phyloP scores from a whole-genome alignment of 73 alveolate genomes.

The Paramecium octaurelia region DNA sequence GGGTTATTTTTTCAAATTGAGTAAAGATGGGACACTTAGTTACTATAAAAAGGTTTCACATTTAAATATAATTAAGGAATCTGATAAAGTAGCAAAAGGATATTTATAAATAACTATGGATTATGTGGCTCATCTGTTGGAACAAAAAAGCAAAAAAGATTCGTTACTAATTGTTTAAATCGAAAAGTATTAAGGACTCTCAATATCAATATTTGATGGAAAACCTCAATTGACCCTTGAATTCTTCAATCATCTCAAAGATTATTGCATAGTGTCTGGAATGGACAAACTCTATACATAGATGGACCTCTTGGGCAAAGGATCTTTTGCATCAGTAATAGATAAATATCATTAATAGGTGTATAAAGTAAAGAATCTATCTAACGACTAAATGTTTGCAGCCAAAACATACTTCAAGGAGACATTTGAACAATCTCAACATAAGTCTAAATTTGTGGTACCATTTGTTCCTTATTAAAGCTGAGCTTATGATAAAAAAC shows the following conservation, averaged over 20 bases:
- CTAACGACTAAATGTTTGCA: not conserved
- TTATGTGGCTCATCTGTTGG: not conserved
- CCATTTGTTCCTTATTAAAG: not conserved
- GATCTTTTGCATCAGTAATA: slow-evolving; percentile 58
- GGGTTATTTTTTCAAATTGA: slow-evolving; percentile 38
- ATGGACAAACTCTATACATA: slow-evolving; percentile 31
- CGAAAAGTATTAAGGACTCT: slow-evolving; percentile 19
- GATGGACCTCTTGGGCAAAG: slow-evolving; percentile 52
- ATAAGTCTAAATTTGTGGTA: slow-evolving; percentile 44
- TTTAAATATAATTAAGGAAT: not conserved
- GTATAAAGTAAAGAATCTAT: not conserved
- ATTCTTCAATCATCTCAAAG: slow-evolving; percentile 4
- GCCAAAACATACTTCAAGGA: slow-evolving; percentile 49
- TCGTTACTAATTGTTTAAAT: not conserved
- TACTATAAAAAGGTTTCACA: not conserved
- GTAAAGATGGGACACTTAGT: slow-evolving; percentile 21
- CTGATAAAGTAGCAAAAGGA: slow-evolving; percentile 47
- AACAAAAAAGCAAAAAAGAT: slow-evolving; percentile 8
- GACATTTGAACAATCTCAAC: slow-evolving; percentile 24
- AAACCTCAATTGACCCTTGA: not conserved
- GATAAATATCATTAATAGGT: not conserved
- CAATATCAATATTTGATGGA: not conserved
- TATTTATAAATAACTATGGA: slow-evolving; percentile 14
- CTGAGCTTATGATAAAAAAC: slow-evolving; percentile 38
- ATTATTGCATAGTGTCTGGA: slow-evolving; percentile 30